Evolutionary conservation across 2,329 filamentous ascomycete genomes (phyloP).

Genomic region (Aureobasidium sp.): DNA sequence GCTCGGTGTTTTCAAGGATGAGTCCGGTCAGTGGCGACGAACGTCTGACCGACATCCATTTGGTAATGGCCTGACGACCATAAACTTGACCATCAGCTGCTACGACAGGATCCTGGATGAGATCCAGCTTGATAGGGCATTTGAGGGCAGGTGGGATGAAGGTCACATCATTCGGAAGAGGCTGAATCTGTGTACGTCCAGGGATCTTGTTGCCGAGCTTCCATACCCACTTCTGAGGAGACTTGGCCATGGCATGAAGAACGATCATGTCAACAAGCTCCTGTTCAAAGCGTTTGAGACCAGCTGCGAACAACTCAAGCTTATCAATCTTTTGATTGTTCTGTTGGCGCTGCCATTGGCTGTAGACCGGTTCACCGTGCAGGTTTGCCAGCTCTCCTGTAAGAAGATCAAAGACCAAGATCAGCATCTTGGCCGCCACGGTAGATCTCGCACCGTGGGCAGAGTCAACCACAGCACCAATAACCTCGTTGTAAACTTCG

Average conservation of each 20-base stretch:
- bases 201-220: slow-evolving; percentile 19
- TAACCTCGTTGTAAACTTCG: slow-evolving; percentile 23
- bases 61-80: slow-evolving; percentile 26
- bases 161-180: slow-evolving; percentile 14
- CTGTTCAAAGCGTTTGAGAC: slow-evolving; percentile 18
- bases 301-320: slow-evolving; percentile 14
- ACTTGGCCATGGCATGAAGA: slow-evolving; percentile 17
- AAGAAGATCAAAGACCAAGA: slow-evolving; percentile 14
- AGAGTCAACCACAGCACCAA: slow-evolving; percentile 18
- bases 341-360: not conserved
- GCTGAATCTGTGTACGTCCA: slow-evolving; percentile 13
- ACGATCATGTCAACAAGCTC: slow-evolving; percentile 21
- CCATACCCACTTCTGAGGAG: slow-evolving; percentile 20
- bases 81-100: slow-evolving; percentile 27
- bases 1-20: slow-evolving; percentile 16
- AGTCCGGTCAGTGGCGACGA: slow-evolving; percentile 27
- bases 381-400: slow-evolving; percentile 3
- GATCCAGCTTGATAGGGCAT: slow-evolving; percentile 26
- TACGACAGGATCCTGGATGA: slow-evolving; percentile 28
- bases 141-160: slow-evolving; percentile 19
- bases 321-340: not conserved
- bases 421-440: slow-evolving; percentile 18
- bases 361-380: not conserved
- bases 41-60: slow-evolving; percentile 26
- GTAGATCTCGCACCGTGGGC: slow-evolving; percentile 6